Evolutionary conservation across 371 early-diverging fungal species (phyloP), one percentile per base, ranked within the genome.

Genomic region (Mortierella sp.): DNA sequence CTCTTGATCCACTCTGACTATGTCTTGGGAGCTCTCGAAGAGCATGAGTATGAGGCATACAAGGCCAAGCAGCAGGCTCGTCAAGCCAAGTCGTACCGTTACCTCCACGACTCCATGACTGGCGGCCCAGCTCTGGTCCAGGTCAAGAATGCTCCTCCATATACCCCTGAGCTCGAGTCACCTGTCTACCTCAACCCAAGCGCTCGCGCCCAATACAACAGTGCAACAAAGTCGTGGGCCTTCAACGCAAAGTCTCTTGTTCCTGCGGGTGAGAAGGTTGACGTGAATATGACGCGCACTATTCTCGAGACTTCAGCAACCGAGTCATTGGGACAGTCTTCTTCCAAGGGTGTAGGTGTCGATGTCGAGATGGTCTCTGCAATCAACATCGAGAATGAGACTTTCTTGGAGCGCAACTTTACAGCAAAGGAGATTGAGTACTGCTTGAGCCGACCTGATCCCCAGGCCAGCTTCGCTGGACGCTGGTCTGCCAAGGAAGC

Each of bases 401-500:
- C 90, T 1, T 98, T 98, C 79, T 74, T 98, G 61, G 93, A 94
- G 76, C 95, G 98, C 84, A 98, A 98, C 91, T 97, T 97, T 70
- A 96, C 98, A 4, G 48, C 62, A 9, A 83, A 85, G 16, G 98
- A 97, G 84, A 90, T 92, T 61, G 87, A 84, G 9, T 97, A 98
- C 88, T 98, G 98, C 86, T 68, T 80, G 64, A 62, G 85, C 58
- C 88, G 90, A 1, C 94, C 96, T 21, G 93, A 93, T 83, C 92
- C 95, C 33, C 92, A 92, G 72, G 87, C 97, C 0, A 95, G 95
- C 86, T 96, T 95, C 81, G 94, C 98, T 40, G 98, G 98, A 55
- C 91, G 95, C 24, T 97, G 98, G 97, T 95, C 96, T 9, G 98
- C 98, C 67, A 98, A 98, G 89, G 98, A 98, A 85, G 95, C 98